These are phyloP conservation scores for Trichomonas tenax DNA, from an alignment of 208 protist species.

Conservation along the genomic window DNA sequence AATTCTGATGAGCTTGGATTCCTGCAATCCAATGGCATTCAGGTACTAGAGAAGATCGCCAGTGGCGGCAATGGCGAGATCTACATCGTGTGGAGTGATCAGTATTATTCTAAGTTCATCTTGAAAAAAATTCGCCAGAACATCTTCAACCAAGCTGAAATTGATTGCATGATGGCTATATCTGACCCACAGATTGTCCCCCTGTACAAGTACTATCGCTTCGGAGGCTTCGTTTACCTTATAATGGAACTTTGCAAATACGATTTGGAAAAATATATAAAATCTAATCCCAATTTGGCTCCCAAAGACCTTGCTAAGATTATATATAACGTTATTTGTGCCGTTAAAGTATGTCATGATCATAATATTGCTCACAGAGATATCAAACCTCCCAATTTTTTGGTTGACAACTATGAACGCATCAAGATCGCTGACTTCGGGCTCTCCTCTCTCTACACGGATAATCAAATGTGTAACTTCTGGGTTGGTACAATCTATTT, in stretches of 20 bases:
- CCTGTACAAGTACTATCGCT: not conserved
- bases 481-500: not conserved
- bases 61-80: not conserved
- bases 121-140: not conserved
- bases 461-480: not conserved
- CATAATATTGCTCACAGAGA: not conserved
- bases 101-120: not conserved
- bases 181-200: not conserved
- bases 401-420: not conserved
- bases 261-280: not conserved
- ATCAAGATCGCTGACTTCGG: not conserved
- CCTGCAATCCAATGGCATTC: not conserved
- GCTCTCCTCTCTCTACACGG: not conserved
- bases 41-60: not conserved
- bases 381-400: not conserved
- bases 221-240: not conserved
- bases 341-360: not conserved
- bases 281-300: not conserved
- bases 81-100: not conserved
- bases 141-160: not conserved
- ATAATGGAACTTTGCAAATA: not conserved
- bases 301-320: too few relatives aligned
- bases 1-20: not conserved
- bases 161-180: not conserved
- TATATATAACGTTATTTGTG: not conserved